phyloP scores from a whole-genome alignment of 306 rosid genomes.

The Vigna mungo region DNA sequence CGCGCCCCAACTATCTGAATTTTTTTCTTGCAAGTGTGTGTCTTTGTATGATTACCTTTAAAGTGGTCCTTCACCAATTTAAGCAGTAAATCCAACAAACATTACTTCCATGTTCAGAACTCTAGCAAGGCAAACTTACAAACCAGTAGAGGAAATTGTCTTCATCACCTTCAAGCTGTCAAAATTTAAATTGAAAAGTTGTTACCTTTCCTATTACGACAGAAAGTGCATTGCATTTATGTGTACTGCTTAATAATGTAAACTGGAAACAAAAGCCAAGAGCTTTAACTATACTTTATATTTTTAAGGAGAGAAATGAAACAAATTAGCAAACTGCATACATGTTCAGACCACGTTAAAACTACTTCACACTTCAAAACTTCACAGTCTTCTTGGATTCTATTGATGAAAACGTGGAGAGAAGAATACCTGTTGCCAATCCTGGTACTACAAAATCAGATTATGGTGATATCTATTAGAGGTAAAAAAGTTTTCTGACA shows the following conservation, averaged over 20 bases:
- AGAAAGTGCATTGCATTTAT: slow-evolving; percentile 24
- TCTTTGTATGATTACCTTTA: slow-evolving; percentile 42
- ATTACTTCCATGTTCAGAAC: slow-evolving; percentile 51
- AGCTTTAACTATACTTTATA: background rate
- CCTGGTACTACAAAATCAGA: slow-evolving; percentile 16
- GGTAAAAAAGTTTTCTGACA: slow-evolving; percentile 16
- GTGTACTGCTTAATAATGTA: background rate
- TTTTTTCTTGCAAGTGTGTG: slow-evolving; percentile 41
- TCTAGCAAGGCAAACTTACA: slow-evolving; percentile 44
- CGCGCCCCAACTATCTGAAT: slow-evolving; percentile 51
- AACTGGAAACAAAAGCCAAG: background rate
- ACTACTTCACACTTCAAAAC: background rate
- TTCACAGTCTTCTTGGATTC: background rate
- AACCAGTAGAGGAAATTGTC: slow-evolving; percentile 46
- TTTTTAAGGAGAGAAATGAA: background rate
- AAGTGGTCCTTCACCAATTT: slow-evolving; percentile 60
- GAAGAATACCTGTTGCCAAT: background rate
- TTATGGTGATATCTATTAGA: slow-evolving; percentile 12
- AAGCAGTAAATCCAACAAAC: slow-evolving; percentile 51
- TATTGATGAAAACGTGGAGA: background rate
- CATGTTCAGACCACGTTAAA: background rate
- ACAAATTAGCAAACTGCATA: background rate
- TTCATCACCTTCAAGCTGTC: slow-evolving; percentile 43
- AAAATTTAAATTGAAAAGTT: slow-evolving; percentile 35
- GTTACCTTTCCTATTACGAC: slow-evolving; percentile 35